Percentiles rank a stretch among this genome's conserved stretches.
These are phyloP conservation scores for Spiraea crenata DNA, from an alignment of 331 rosid species.

Conservation along the genomic window DNA sequence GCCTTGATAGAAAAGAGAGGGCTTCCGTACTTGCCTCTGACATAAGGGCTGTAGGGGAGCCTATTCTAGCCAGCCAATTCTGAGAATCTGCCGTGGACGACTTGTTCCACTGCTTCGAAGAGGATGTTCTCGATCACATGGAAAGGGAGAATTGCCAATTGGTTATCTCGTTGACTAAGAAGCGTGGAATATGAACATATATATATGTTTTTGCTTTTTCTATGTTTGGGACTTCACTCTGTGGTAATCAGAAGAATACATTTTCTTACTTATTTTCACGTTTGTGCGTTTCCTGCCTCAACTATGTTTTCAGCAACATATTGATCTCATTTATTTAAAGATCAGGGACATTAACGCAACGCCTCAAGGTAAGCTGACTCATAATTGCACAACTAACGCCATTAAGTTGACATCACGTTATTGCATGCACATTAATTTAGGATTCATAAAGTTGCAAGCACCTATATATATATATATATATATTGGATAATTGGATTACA, in stretches of 20 bases:
- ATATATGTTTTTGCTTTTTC: neutral
- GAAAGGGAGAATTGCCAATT: slow-evolving; percentile 28
- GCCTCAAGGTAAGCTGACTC: too few relatives aligned
- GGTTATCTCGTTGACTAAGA: slow-evolving; percentile 34
- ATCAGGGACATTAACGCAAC: too few relatives aligned
- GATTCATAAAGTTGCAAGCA: too few relatives aligned
- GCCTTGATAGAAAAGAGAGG: neutral
- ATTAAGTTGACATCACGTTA: too few relatives aligned
- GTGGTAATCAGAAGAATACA: neutral
- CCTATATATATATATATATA: too few relatives aligned
- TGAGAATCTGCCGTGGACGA: slow-evolving; percentile 40
- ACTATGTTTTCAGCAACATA: too few relatives aligned
- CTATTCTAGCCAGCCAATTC: slow-evolving; percentile 32
- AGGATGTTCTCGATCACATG: slow-evolving; percentile 25
- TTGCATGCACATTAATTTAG: too few relatives aligned
- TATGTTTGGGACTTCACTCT: neutral
- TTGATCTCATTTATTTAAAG: too few relatives aligned
- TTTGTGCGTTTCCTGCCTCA: too few relatives aligned
- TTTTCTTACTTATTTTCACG: too few relatives aligned
- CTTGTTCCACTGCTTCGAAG: slow-evolving; percentile 24
- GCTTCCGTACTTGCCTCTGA: neutral
- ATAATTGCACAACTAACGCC: too few relatives aligned
- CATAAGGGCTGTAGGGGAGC: slow-evolving; percentile 30
- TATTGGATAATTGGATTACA: too few relatives aligned
- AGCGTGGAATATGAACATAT: neutral